Conservation (phyloP, 176 grass and related monocot species). For the Areca catechu region DNA sequence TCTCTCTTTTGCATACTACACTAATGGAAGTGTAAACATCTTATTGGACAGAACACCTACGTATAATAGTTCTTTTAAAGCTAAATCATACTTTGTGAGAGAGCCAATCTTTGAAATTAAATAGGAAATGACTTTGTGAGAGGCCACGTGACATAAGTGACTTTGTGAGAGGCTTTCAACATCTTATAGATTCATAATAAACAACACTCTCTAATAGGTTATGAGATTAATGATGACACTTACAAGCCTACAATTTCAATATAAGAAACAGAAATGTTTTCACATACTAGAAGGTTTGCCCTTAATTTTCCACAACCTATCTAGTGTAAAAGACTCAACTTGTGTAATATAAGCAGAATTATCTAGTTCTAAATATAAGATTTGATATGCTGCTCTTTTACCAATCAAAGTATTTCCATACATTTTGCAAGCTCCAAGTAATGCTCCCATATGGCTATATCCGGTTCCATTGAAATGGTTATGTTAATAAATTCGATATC, state of each 20-base stretch:
- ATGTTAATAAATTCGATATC: constrained; percentile 18
- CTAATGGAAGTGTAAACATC: no score
- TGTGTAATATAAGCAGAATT: constrained; percentile 7
- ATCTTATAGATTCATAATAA: neutral
- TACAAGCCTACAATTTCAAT: constrained; percentile 31
- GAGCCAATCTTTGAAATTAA: no score
- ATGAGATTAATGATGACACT: constrained; percentile 11
- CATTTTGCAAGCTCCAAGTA: constrained; percentile 19
- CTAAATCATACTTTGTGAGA: no score
- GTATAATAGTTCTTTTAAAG: no score
- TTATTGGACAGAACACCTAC: no score
- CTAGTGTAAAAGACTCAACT: constrained; percentile 15
- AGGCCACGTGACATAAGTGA: no score
- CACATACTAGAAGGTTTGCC: no score
- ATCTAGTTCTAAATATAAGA: constrained; percentile 18
- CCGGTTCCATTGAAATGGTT: constrained; percentile 11
- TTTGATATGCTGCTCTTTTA: constrained; percentile 20
- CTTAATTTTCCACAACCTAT: constrained; percentile 13
- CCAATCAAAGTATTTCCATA: constrained; percentile 12
- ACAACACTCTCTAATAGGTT: constrained; percentile 1
- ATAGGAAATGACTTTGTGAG: no score
- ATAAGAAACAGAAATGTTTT: no score
- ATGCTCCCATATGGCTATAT: constrained; percentile 12
- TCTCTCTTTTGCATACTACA: no score
- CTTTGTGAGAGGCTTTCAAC: no score